A percentile compares a stretch with the other conserved stretches of the same genome.
These are phyloP conservation scores for Dichotomopilus funicola DNA, from an alignment of 2,329 filamentous ascomycete species.

Conservation along the genomic window DNA sequence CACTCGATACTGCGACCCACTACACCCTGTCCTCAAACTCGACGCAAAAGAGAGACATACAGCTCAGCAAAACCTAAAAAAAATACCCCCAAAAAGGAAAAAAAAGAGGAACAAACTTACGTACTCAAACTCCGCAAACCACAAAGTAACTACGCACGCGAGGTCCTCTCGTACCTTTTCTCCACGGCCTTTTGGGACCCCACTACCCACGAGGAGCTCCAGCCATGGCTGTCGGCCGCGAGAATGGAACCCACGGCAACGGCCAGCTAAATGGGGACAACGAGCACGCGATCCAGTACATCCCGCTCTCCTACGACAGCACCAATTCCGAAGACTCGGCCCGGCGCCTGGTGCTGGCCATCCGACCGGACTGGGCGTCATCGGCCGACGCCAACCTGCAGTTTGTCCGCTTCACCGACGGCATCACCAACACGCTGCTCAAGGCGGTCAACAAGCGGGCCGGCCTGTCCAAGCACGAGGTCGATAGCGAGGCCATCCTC, in stretches of 20 bases:
- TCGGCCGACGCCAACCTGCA: slow-evolving; percentile 65
- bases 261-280: slow-evolving; percentile 33
- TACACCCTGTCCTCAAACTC: no score
- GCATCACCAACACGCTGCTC: slow-evolving; percentile 91
- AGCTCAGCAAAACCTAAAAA: background rate
- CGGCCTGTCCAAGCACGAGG: slow-evolving; percentile 65
- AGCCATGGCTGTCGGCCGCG: slow-evolving; percentile 19
- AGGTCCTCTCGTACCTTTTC: background rate
- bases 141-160: background rate
- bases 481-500: slow-evolving; percentile 79
- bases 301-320: slow-evolving; percentile 73
- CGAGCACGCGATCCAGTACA: slow-evolving; percentile 46
- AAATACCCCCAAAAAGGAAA: background rate
- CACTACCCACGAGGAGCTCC: background rate
- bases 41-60: no score
- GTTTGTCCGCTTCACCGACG: slow-evolving; percentile 89
- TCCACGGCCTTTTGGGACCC: background rate
- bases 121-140: background rate
- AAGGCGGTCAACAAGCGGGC: slow-evolving; percentile 65
- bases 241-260: slow-evolving; percentile 18
- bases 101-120: background rate
- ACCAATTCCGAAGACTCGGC: slow-evolving; percentile 73
- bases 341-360: slow-evolving; percentile 66
- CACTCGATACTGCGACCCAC: no score
- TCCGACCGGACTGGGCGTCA: slow-evolving; percentile 71